phyloP scores from a whole-genome alignment of 768 basidiomycete genomes.

The Mycena capillaripes region DNA sequence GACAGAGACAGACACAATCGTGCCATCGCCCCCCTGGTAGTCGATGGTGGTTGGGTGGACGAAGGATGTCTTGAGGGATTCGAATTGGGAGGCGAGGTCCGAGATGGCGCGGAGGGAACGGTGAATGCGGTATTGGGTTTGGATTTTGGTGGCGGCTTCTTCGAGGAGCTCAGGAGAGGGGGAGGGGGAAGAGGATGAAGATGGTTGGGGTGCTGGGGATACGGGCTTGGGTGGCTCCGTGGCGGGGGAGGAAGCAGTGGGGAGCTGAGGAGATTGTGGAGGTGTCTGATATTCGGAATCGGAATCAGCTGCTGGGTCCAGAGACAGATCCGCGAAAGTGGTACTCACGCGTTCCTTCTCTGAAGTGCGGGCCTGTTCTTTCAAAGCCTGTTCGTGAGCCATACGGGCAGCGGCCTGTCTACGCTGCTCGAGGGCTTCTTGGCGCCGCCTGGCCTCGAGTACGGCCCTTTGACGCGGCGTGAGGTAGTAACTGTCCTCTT shows the following conservation, averaged over 20 bases:
- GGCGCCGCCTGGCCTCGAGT: conserved; percentile 47
- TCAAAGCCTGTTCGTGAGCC: conserved; percentile 31
- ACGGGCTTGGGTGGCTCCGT: conserved; percentile 10
- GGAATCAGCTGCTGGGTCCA: conserved; percentile 10
- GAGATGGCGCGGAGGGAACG: conserved; percentile 57
- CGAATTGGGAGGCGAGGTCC: conserved; percentile 58
- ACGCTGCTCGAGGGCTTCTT: conserved; percentile 45
- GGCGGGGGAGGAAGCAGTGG: conserved; percentile 32
- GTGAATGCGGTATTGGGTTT: conserved; percentile 60
- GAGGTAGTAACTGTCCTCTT: conserved; percentile 37
- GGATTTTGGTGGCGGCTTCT: conserved; percentile 62
- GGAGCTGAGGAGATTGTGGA: conserved; percentile 12
- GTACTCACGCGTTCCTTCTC: conserved; percentile 28
- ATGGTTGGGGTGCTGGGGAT: conserved; percentile 15
- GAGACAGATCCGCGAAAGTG: conserved; percentile 3
- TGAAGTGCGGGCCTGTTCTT: conserved; percentile 29
- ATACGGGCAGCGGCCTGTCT: conserved; percentile 37
- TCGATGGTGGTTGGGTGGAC: conserved; percentile 61
- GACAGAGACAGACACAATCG: conserved; percentile 45
- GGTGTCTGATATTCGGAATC: conserved; percentile 10
- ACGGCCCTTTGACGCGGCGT: conserved; percentile 49
- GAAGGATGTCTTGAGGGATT: conserved; percentile 57
- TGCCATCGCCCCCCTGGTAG: conserved; percentile 54
- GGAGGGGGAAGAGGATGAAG: conserved; percentile 35
- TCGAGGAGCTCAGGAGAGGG: conserved; percentile 49